phyloP scores from a whole-genome alignment of 352 stramenopile genomes.

The Aphanomyces astaci region DNA sequence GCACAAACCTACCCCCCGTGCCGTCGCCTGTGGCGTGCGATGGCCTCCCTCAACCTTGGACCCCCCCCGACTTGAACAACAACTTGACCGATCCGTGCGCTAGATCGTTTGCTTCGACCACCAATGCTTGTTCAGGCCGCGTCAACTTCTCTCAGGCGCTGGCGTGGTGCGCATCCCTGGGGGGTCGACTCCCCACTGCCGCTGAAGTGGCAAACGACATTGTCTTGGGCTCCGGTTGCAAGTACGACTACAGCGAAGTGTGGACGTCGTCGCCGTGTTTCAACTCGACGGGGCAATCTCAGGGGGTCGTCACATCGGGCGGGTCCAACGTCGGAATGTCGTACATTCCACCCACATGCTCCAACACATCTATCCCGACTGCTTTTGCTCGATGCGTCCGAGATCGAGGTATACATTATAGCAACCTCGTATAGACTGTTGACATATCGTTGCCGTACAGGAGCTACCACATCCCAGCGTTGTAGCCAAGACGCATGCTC shows the following conservation, averaged over 20 bases:
- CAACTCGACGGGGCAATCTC: not conserved
- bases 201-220: not conserved
- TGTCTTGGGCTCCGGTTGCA: not conserved
- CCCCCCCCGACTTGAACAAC: not conserved
- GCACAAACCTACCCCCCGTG: not conserved
- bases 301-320: not conserved
- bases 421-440: too few species aligned
- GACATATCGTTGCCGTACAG: not conserved
- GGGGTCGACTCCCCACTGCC: not conserved
- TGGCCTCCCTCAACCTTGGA: not conserved
- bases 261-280: not conserved
- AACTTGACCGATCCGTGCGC: not conserved
- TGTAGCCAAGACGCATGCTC: not conserved
- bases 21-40: not conserved
- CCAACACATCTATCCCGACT: not conserved
- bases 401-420: not conserved
- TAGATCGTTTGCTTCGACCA: not conserved
- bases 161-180: not conserved
- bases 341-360: not conserved
- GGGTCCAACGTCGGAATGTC: not conserved
- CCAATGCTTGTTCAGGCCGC: not conserved
- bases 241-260: not conserved
- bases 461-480: not conserved
- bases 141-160: not conserved
- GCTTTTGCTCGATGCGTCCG: not conserved